Evolutionary conservation across 306 rosid species (phyloP).

Genomic region (Lotus japonicus): DNA sequence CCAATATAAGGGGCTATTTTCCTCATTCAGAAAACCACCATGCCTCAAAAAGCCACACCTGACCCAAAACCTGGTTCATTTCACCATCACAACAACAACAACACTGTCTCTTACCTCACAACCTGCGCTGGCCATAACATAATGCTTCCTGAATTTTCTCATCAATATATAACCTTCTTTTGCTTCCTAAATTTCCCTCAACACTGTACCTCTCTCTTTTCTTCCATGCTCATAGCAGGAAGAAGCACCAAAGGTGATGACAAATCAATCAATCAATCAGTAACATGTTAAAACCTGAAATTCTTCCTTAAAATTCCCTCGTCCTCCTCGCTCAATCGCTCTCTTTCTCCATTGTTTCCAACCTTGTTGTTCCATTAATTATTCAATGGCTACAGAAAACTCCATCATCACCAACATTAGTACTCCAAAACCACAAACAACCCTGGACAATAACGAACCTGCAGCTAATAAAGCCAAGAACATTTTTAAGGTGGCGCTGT

Average conservation of each 20-base stretch:
- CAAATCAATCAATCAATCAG: background rate
- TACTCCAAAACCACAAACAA: too few relatives aligned
- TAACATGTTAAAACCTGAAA: background rate
- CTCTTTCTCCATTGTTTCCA: background rate
- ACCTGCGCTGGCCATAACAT: background rate
- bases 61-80: background rate
- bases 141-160: background rate
- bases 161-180: background rate
- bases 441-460: too few relatives aligned
- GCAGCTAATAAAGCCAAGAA: background rate
- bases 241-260: background rate
- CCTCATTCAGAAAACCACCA: too few relatives aligned
- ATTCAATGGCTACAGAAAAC: background rate
- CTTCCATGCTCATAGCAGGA: background rate
- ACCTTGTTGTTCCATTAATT: background rate
- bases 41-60: background rate
- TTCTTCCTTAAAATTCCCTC: too few relatives aligned
- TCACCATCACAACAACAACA: background rate
- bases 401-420: too few relatives aligned
- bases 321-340: too few relatives aligned
- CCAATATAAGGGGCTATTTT: background rate
- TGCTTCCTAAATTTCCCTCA: background rate
- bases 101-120: background rate
- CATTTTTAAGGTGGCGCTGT: conserved; percentile 41
- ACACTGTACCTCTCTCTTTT: background rate